Evolutionary conservation across 1,284 basidiomycete species (phyloP).

Genomic region (Trametes hirsuta): DNA sequence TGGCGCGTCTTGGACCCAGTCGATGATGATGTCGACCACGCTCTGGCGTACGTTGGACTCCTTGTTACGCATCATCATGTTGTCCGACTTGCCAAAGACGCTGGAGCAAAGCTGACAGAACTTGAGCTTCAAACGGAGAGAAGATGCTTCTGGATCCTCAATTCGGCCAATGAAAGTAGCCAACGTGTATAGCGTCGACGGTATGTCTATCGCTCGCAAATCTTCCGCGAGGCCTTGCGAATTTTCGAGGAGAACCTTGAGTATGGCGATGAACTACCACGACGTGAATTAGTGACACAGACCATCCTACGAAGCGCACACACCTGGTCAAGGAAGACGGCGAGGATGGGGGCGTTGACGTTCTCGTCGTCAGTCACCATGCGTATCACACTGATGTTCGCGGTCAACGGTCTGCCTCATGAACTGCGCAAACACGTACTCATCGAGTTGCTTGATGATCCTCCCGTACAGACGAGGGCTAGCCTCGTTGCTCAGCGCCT

Average conservation of each 20-base stretch:
- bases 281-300: neutral
- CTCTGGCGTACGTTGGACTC: slow-evolving; percentile 61
- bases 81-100: slow-evolving; percentile 64
- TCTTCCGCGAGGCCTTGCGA: slow-evolving; percentile 61
- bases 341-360: slow-evolving; percentile 55
- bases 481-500: slow-evolving; percentile 81
- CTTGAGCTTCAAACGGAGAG: slow-evolving; percentile 75
- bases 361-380: slow-evolving; percentile 46
- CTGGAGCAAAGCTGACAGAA: slow-evolving; percentile 78
- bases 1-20: slow-evolving; percentile 69
- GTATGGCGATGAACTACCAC: slow-evolving; percentile 67
- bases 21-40: slow-evolving; percentile 73
- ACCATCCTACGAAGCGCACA: neutral
- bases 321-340: slow-evolving; percentile 79
- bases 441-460: slow-evolving; percentile 73
- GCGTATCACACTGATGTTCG: slow-evolving; percentile 44
- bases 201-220: slow-evolving; percentile 70
- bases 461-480: slow-evolving; percentile 68
- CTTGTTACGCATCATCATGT: slow-evolving; percentile 69
- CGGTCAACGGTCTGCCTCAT: neutral
- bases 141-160: slow-evolving; percentile 53
- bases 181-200: slow-evolving; percentile 64
- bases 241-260: slow-evolving; percentile 80
- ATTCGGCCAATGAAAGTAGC: slow-evolving; percentile 71
- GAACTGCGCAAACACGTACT: slow-evolving; percentile 49